Evolutionary conservation across 306 rosid genomes (phyloP), one percentile per base, ranked within the genome.

Genomic region (Begonia peltatifolia): DNA sequence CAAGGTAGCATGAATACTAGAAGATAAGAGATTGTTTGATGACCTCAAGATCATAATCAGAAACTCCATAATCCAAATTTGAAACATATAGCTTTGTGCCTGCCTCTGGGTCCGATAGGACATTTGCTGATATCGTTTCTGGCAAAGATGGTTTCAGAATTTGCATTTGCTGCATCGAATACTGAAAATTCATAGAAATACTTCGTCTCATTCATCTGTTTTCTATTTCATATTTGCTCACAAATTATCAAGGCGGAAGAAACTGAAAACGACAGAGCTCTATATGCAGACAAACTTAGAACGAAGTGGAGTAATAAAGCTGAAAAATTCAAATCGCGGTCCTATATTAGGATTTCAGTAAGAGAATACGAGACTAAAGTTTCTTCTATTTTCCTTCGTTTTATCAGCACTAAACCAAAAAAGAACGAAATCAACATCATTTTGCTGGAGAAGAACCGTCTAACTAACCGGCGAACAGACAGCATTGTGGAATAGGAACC

Each of bases 31-130:
- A 20, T 20, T 20, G 23, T 20, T 1, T 20, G 23, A 15, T 14
- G 48, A 74, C 79, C 75, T 61, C 53, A 15, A 74, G 49, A 56
- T 74, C 79, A 6, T 50, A 56, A 11, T 65, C 57, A 9, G 79
- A 57, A 47, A 74, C 79, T 4, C 46, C 69, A 52, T 69, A 69
- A 22, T 74, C 63, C 49, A 69, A 58, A 57, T 69, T 74, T 22
- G 75, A 74, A 12, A 74, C 9, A 23, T 74, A 74, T 2, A 74
- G 43, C 20, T 74, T 74, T 49, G 79, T 60, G 15, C 68, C 58
- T 12, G 5, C 59, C 62, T 49, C 60, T 10, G 56, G 17, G 44
- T 55, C 11, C 12, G 54, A 43, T 12, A 6, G 56, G 18, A 17
- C 52, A 9, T 51, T 46, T 54, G 38, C 18, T 5, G 2, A 46